Base-by-base conservation (phyloP, 805 yeast species). In the Sugiyamaella mastotermitis region DNA sequence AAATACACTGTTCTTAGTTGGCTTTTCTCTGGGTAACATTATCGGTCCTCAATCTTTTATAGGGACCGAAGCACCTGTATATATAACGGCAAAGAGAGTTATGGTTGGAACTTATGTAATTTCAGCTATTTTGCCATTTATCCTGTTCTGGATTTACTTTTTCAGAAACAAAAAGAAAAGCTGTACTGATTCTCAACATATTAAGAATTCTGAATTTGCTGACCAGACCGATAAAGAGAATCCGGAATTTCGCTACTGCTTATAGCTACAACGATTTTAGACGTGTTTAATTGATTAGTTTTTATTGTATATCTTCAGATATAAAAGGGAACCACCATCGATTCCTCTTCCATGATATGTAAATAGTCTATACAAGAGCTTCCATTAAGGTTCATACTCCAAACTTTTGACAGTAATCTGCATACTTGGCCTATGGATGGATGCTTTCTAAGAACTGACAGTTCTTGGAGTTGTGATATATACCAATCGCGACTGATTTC, bases 31-130 rank as follows among this genome's bases (percentile, higher is more conserved):
- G 31, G 83, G 85, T 11, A 77, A 80, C 55, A 63, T 81, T 27
- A 71, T 79, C 40, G 90, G 88, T 2, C 87, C 92, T 4, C 86
- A 80, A 57, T 68, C 82, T 14, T 83, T 82, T 62, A 68, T 65
- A 42, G 58, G 70, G 0, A 47, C 58, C 5, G 74, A 80, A 41
- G 78, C 75, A n/a, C 87, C 87, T 5, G 52, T 57, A 28, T 83
- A 80, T 50, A 60, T 33, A 64, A 76, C 69, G 65, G 50, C 49
- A 69, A 82, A 30, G 69, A 78, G 20, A 65, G 77, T 58, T 65
- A 74, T 37, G 76, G 50, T 43, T 58, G 81, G 42, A 62, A 67
- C 79, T 3, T 71, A 22, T 10, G 10, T 7, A 7, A 7, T 22
- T 7, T 7, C 41, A 7, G 37, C 66, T 68, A 45, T 56, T 66